phyloP scores from a whole-genome alignment of 805 yeast genomes.

The Starmerella ratchasimensis region DNA sequence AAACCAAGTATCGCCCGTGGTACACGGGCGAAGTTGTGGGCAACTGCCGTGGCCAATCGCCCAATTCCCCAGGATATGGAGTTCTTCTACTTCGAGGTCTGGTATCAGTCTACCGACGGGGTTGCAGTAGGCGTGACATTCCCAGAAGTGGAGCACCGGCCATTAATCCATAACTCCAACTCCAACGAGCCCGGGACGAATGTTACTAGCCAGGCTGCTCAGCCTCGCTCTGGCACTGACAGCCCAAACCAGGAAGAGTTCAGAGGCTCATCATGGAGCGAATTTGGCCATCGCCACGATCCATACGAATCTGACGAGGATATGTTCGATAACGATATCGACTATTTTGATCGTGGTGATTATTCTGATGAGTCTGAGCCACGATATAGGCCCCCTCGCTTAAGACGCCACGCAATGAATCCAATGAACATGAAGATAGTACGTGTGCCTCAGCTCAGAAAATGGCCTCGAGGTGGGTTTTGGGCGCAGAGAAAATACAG shows the following conservation, averaged over 20 bases:
- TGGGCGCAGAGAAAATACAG: background rate
- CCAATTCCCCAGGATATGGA: background rate
- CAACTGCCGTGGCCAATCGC: background rate
- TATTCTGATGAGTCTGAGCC: too few relatives aligned
- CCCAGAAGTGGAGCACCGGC: background rate
- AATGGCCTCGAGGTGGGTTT: background rate
- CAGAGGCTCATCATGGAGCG: too few relatives aligned
- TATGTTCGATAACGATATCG: too few relatives aligned
- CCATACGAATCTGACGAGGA: too few relatives aligned
- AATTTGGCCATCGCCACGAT: too few relatives aligned
- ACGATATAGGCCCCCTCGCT: background rate
- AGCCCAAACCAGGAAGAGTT: background rate
- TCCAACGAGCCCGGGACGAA: too few relatives aligned
- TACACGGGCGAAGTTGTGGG: background rate
- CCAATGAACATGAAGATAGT: background rate
- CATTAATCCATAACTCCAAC: too few relatives aligned
- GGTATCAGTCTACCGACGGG: background rate
- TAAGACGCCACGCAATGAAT: background rate
- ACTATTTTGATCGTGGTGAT: too few relatives aligned
- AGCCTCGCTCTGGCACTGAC: background rate
- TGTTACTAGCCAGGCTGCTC: background rate
- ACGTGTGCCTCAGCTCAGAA: background rate
- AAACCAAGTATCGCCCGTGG: background rate
- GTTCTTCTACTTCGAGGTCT: slow-evolving; percentile 2
- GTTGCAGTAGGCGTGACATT: background rate